Conservation (phyloP, 2,329 filamentous ascomycete genomes). For the Mycocentrospora acerina region DNA sequence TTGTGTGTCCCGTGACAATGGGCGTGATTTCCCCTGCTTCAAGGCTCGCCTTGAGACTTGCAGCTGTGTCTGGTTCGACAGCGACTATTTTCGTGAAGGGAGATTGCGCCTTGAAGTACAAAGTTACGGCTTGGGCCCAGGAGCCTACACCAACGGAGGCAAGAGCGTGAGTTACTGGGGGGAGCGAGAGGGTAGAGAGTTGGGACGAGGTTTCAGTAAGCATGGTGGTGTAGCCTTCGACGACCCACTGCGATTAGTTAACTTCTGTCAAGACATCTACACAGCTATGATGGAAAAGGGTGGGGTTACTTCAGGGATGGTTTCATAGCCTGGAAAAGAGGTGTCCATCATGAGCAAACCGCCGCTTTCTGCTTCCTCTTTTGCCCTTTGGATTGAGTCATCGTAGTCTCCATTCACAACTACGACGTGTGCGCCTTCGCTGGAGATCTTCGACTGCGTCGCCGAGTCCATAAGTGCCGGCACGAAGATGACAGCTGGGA, state of each 20-base stretch:
- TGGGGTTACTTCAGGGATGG: constrained; percentile 58
- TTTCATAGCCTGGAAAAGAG: constrained; percentile 65
- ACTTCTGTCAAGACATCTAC: constrained; percentile 7
- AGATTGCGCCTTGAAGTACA: constrained; percentile 59
- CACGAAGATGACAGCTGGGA: constrained; percentile 63
- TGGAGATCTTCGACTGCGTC: constrained; percentile 57
- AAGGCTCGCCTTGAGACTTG: constrained; percentile 58
- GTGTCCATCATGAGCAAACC: constrained; percentile 69
- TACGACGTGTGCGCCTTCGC: constrained; percentile 64
- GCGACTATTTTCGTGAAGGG: constrained; percentile 54
- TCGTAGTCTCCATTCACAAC: constrained; percentile 65
- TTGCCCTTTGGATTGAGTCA: constrained; percentile 56
- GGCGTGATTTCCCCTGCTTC: constrained; percentile 50
- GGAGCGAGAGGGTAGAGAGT: constrained; percentile 43
- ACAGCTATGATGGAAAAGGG: background rate
- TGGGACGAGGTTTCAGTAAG: constrained; percentile 68
- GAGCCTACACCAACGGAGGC: constrained; percentile 73
- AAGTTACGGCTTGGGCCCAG: constrained; percentile 67
- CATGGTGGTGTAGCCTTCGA: constrained; percentile 77
- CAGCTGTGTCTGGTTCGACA: constrained; percentile 69
- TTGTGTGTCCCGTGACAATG: constrained; percentile 61
- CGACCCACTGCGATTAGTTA: constrained; percentile 60
- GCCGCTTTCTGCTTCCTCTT: constrained; percentile 42
- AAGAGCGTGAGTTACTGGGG: constrained; percentile 55
- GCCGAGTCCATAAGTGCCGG: constrained; percentile 58